Conservation (phyloP, 2,329 filamentous ascomycete species). For the Penicillium nordicum region DNA sequence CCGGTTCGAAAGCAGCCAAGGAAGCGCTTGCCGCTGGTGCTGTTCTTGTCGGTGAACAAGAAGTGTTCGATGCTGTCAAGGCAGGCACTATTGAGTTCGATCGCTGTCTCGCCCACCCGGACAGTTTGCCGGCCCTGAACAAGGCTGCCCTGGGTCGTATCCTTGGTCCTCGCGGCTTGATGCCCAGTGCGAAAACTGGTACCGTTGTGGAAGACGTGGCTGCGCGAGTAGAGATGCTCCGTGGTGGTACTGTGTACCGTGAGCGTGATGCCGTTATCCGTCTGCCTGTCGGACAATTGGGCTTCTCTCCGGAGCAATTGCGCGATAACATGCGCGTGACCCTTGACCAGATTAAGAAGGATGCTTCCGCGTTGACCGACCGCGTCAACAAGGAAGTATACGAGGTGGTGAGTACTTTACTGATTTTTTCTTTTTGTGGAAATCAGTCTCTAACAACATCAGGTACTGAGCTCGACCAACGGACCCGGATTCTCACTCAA, state of each 20-base stretch:
- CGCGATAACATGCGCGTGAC: conserved; percentile 78
- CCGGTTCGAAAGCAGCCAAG: conserved; percentile 68
- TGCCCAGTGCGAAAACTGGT: conserved; percentile 84
- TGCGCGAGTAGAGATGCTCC: conserved; percentile 72
- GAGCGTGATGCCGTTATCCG: conserved; percentile 81
- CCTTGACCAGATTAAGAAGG: conserved; percentile 71
- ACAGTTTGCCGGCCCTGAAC: conserved; percentile 72
- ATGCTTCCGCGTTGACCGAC: conserved; percentile 65
- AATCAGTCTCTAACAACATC: conserved; percentile 3
- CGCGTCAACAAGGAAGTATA: conserved; percentile 68
- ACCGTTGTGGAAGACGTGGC: conserved; percentile 82
- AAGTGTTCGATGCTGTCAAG: conserved; percentile 75
- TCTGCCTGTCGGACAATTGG: conserved; percentile 86
- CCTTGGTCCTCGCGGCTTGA: conserved; percentile 83
- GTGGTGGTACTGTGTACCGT: conserved; percentile 80
- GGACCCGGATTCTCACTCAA: conserved; percentile 83
- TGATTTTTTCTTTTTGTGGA: neutral
- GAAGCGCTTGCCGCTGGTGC: conserved; percentile 78
- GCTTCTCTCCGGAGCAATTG: conserved; percentile 82
- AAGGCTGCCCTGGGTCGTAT: conserved; percentile 77
- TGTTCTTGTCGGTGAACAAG: conserved; percentile 76
- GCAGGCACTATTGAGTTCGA: conserved; percentile 81
- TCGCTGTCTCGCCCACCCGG: conserved; percentile 77
- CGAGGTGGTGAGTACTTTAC: conserved; percentile 54
- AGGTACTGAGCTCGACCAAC: conserved; percentile 81